phyloP scores from a whole-genome alignment of 164 flowering plant genomes.

The Taxillus chinensis region DNA sequence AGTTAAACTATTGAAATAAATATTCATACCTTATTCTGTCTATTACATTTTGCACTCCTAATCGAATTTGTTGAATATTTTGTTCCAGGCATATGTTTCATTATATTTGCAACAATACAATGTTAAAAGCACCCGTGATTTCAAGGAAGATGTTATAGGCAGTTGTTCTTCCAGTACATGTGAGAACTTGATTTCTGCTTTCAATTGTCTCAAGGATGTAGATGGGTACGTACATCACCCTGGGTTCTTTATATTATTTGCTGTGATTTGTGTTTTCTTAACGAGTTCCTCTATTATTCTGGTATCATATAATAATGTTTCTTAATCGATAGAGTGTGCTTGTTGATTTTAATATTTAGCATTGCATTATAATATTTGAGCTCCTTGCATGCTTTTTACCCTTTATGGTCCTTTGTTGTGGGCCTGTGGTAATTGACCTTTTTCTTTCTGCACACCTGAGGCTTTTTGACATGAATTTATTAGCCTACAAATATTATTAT shows the following conservation, averaged over 20 bases:
- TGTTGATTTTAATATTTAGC: no score
- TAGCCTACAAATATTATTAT: neutral
- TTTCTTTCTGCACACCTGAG: no score
- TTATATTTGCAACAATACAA: conserved; percentile 15
- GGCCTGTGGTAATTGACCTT: no score
- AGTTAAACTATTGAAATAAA: no score
- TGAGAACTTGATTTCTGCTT: conserved; percentile 45
- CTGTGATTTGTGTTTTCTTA: neutral
- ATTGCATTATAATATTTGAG: no score
- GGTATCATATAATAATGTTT: no score
- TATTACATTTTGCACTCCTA: neutral
- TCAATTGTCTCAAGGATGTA: conserved; percentile 31
- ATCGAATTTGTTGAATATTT: neutral
- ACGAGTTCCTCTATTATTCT: no score
- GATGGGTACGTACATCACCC: conserved; percentile 25
- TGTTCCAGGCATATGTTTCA: conserved; percentile 33
- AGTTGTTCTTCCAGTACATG: conserved; percentile 39
- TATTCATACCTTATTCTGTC: no score
- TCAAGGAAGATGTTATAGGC: conserved; percentile 14
- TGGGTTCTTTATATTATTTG: conserved; percentile 10
- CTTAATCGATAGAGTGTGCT: no score
- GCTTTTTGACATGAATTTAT: neutral
- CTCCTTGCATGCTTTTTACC: no score
- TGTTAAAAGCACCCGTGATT: conserved; percentile 10
- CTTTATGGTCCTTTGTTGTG: no score